Base-by-base conservation (phyloP, 345 rosid genomes). In the Arabis hirsuta region DNA sequence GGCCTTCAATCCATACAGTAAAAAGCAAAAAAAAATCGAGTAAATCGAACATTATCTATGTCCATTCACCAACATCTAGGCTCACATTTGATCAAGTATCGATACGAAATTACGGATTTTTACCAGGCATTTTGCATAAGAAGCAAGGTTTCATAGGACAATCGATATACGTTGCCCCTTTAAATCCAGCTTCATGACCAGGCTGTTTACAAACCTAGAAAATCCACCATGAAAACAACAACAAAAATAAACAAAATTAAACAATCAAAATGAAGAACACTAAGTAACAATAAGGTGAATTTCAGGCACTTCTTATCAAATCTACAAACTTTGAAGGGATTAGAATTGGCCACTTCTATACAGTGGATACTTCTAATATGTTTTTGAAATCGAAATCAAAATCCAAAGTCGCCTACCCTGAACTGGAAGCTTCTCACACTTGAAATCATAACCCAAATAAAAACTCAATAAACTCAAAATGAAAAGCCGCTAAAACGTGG, bases 131-230 rank as follows among this genome's bases (percentile, higher is more conserved):
- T 87, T 91, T 95, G 80, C 99, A 95, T 74, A 95, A 86, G 70
- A 91, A 95, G 72, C 97, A 95, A 26, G 97, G 97, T 56, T 91
- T 95, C 97, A 88, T 95, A 3, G 97, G 97, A 76, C 97, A 95
- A 75, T 91, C 96, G 14, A 95, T 83, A 71, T 94, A 91, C 0
- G 97, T 89, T 10, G 98, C 98, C 24, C 98, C 98, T 72, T 83
- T 89, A 66, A 94, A 91, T 10, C 97, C 98, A 2, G 99, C 97
- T 81, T 95, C 96, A 76, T 95, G 99, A 19, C 97, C 99, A 13
- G 89, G 71, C 75, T 73, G 86, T 65, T 89, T 94, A 71, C 98
- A 94, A 2, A 91, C 98, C 98, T 94, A 82, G 14, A 81, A 82
- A 69, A 56, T 7, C 56, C 39, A 71, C 36, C 45, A 76, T 45